Evolutionary conservation across 495 filamentous ascomycete species (phyloP), one percentile per base, ranked within the genome.

Genomic region (Podospora anserina): DNA sequence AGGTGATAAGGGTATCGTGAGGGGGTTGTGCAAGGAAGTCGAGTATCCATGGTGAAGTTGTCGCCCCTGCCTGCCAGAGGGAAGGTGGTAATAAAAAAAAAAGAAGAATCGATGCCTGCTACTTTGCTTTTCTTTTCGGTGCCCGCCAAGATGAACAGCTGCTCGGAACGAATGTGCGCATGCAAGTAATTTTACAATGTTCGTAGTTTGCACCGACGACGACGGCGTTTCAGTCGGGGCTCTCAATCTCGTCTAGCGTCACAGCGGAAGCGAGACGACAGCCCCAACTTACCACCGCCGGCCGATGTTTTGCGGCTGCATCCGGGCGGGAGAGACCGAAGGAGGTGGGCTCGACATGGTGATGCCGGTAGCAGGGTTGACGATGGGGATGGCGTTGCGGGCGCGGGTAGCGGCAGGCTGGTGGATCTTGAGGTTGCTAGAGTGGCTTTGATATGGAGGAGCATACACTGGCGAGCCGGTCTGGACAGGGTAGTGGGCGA

Each of bases 321-420:
- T 90, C 83, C 92, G 86, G 76, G 83, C 88, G 65, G 93, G 92
- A 63, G 93, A 95, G 74, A 97, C 90, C 67, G 92, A 96, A 62
- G 87, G 90, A 3, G 95, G 94, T 71, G 95, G 96, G 83, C 93
- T 97, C 44, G 93, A 87, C 80, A 97, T 85, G 70, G 87, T 88
- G 80, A 94, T 87, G 69, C 95, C 93, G 39, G 96, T 98, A 69
- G 84, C 90, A 44, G 95, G 95, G 85, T 99, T 97, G 81, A 99
- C 90, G 78, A 99, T 99, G 19, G 95, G 96, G 72, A 99, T 99
- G 72, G 95, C 92, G 77, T 97, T 98, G 72, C 94, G 91, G 71
- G 90, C 88, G 77, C 96, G 91, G 67, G 91, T 90, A 65, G 94
- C 90, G 64, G 92, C 80, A 55, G 92, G 91, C 82, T 97, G 95